These are phyloP conservation scores for Carallia brachiata DNA, from an alignment of 345 rosid species.

Conservation along the genomic window DNA sequence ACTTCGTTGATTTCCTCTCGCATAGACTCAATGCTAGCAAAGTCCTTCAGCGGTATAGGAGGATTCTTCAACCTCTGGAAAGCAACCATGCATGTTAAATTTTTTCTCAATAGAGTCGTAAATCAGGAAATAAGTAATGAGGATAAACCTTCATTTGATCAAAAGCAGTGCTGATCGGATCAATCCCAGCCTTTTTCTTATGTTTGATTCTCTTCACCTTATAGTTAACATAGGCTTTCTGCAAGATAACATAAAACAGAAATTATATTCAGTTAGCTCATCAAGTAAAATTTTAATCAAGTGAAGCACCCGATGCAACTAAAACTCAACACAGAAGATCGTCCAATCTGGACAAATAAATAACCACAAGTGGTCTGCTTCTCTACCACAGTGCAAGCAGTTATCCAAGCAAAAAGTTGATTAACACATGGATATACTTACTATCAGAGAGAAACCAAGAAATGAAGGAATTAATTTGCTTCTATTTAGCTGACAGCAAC, in stretches of 20 bases:
- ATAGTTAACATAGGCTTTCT: conserved; percentile 65
- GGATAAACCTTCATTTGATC: conserved; percentile 75
- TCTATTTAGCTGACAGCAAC: too few species aligned
- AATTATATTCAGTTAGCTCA: conserved; percentile 14
- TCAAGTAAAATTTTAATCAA: conserved; percentile 5
- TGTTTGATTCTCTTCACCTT: conserved; percentile 53
- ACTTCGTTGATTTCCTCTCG: conserved; percentile 96
- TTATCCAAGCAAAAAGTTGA: not conserved
- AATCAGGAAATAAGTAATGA: conserved; percentile 3
- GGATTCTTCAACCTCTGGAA: conserved; percentile 93
- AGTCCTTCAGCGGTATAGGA: conserved; percentile 77
- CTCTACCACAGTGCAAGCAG: not conserved
- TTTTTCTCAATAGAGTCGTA: conserved; percentile 1
- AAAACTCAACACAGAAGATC: not conserved
- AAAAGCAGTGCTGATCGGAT: conserved; percentile 84
- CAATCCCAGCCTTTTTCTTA: conserved; percentile 78
- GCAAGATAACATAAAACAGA: conserved; percentile 33
- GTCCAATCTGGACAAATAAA: not conserved
- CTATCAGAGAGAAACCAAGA: too few species aligned
- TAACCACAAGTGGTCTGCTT: not conserved
- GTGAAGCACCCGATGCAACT: conserved; percentile 8
- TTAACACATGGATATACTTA: not conserved
- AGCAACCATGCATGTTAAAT: conserved; percentile 16
- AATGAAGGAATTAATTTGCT: too few species aligned
- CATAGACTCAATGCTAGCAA: conserved; percentile 95